Conservation (phyloP, 805 yeast species). For the Ogataea allantospora region DNA sequence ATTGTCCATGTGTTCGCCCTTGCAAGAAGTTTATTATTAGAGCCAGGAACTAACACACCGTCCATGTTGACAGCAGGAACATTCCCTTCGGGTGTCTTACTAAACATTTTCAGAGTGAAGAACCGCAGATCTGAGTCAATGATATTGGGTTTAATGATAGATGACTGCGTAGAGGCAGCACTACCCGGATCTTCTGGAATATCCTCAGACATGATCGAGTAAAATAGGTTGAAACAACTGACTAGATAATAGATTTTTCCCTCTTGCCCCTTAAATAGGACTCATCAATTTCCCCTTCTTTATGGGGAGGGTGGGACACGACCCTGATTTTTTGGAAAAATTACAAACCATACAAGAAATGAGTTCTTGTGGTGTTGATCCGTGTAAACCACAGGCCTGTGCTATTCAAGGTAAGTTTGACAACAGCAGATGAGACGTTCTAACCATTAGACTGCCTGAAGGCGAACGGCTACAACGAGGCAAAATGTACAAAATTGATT, state of each 20-base stretch:
- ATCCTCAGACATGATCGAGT: constrained; percentile 3
- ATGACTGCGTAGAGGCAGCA: constrained; percentile 24
- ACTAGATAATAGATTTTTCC: background rate
- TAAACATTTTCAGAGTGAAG: constrained; percentile 24
- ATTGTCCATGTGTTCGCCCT: constrained; percentile 14
- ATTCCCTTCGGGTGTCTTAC: constrained; percentile 12
- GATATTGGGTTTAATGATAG: constrained; percentile 30
- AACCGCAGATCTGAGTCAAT: constrained; percentile 23
- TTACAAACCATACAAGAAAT: background rate
- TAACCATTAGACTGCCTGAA: constrained; percentile 56
- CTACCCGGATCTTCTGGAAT: constrained; percentile 13
- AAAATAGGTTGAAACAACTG: background rate
- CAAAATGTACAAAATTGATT: constrained; percentile 67
- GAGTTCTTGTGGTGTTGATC: constrained; percentile 31
- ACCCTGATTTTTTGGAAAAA: constrained; percentile 2
- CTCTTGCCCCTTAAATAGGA: constrained; percentile 4
- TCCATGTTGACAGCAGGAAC: constrained; percentile 2
- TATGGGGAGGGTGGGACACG: constrained; percentile 5
- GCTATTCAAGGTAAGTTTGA: constrained; percentile 61
- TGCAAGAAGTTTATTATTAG: constrained; percentile 17
- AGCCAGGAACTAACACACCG: constrained; percentile 20
- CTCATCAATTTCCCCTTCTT: constrained; percentile 6
- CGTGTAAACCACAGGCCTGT: constrained; percentile 81
- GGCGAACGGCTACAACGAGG: constrained; percentile 61
- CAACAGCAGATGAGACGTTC: background rate